These are phyloP conservation scores for Kwoniella mangroviensis DNA, from an alignment of 768 basidiomycete genomes.

Conservation along the genomic window DNA sequence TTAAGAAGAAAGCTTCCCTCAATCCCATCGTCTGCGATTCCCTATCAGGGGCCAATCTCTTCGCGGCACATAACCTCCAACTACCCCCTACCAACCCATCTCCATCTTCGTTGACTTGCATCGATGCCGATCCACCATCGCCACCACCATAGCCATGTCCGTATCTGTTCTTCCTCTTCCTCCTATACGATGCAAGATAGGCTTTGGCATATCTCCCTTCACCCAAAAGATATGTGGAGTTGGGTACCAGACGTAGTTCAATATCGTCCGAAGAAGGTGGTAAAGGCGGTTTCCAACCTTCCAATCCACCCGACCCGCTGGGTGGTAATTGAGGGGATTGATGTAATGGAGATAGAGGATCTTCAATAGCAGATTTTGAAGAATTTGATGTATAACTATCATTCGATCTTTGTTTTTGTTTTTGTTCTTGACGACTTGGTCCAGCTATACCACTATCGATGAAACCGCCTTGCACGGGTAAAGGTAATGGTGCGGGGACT, in stretches of 20 bases:
- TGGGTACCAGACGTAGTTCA: conserved; percentile 37
- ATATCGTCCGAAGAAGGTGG: conserved; percentile 40
- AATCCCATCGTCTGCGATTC: conserved; percentile 58
- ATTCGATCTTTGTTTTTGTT: neutral
- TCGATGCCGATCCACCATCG: neutral
- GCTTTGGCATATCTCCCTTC: conserved; percentile 53
- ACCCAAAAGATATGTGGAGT: conserved; percentile 40
- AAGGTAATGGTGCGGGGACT: conserved; percentile 12
- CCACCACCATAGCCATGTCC: conserved; percentile 13
- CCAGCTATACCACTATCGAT: neutral
- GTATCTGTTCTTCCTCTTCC: conserved; percentile 11
- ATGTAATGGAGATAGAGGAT: conserved; percentile 48
- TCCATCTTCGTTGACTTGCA: conserved; percentile 27
- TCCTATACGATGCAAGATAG: conserved; percentile 42
- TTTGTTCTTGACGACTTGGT: neutral
- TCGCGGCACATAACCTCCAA: conserved; percentile 60
- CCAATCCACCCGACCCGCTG: conserved; percentile 10
- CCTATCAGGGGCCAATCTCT: conserved; percentile 56
- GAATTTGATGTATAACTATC: conserved; percentile 3
- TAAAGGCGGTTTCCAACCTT: conserved; percentile 42
- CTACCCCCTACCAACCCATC: conserved; percentile 29
- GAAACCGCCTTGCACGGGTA: neutral
- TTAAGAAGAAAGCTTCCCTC: conserved; percentile 59
- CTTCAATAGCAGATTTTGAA: neutral
- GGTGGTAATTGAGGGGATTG: conserved; percentile 42